Percentiles rank a stretch among this genome's conserved stretches.
These are phyloP conservation scores for Backusella tuberculispora DNA, from an alignment of 192 early-diverging fungal species.

Conservation along the genomic window DNA sequence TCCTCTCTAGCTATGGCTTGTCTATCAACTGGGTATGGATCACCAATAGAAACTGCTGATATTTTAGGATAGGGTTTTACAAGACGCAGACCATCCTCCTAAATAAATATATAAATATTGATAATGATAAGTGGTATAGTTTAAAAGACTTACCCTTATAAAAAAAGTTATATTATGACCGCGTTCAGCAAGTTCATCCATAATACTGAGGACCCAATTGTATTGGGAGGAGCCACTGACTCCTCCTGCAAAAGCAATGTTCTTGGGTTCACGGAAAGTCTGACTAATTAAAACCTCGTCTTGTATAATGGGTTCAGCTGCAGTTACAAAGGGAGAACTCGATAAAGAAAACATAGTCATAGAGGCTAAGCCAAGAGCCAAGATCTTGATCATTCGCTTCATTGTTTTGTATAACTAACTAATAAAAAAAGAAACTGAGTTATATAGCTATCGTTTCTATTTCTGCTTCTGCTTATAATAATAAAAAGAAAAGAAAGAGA, in stretches of 20 bases:
- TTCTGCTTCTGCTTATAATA: no score
- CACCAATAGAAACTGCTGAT: neutral
- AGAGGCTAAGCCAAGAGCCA: no score
- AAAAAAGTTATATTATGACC: neutral
- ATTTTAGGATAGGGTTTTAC: neutral
- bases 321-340: no score
- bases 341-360: no score
- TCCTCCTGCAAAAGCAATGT: conserved; percentile 13
- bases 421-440: no score
- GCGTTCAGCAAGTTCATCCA: conserved; percentile 6
- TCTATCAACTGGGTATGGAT: neutral
- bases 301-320: no score
- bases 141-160: neutral
- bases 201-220: conserved; percentile 3
- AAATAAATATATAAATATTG: neutral
- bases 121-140: neutral
- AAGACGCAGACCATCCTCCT: neutral
- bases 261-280: conserved; percentile 8
- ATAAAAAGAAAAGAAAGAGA: no score
- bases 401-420: no score
- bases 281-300: neutral
- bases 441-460: no score
- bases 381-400: no score
- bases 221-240: neutral
- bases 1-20: no score